Base-by-base conservation (phyloP, 768 basidiomycete genomes). In the Auriculariales sp. region DNA sequence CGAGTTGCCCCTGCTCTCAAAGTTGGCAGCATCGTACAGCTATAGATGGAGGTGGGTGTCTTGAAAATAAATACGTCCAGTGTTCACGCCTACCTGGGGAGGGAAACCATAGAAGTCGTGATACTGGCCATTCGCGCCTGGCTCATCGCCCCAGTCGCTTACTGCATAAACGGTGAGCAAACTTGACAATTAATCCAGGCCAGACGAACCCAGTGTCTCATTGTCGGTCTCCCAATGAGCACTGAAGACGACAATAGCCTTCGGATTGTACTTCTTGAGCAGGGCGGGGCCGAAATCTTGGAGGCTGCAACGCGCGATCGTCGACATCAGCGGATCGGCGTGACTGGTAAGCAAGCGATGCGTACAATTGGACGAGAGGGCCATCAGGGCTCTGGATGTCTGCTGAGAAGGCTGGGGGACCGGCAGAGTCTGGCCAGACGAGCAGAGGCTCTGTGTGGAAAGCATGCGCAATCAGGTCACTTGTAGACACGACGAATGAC, bases 211-310 rank as follows among this genome's bases (percentile, higher is more conserved):
- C 39, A 79, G 66, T 28, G 75, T 71, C 59, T 78, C 75, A 2
- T 66, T 70, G 10, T 50, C 47, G 1, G 82, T 80, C 59, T 89
- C 85, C 83, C 83, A 88, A 57, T 88, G 86, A 10, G 86, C 85
- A 54, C 80, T 83, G 66, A 87, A 85, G 1, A 87, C 83, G 3
- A 88, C 74, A 48, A 86, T 80, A n/a, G 74, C 84, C 58, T 77
- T 80, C 2, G 84, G 84, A 44, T 76, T 69, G 62, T 89, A 89
- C 61, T 85, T 87, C 50, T 73, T 58, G 34, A 85, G 56, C 27
- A 86, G 59, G 0, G 67, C 68, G 1, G 78, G 76, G 0, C 83
- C 83, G 62, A 87, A 84, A 50, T 79, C 71, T 36, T 64, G 67
- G 55, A 86, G 61, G 60, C n/a, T n/a, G n/a, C n/a, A n/a, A n/a